phyloP scores from a whole-genome alignment of 129 eudicot genomes.

The Arctium lappa region DNA sequence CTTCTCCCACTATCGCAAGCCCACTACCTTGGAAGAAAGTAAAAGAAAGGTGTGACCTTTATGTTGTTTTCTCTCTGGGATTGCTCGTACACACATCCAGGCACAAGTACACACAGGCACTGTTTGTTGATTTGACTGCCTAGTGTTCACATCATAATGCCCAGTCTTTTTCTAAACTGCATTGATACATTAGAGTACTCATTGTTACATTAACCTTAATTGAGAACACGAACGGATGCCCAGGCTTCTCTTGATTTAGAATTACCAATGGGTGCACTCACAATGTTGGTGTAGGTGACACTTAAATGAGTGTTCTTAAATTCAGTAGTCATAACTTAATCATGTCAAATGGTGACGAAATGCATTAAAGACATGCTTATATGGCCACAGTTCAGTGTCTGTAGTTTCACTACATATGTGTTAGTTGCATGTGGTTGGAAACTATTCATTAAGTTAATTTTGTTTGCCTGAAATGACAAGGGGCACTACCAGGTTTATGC shows the following conservation, averaged over 20 bases:
- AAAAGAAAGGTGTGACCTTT: background rate
- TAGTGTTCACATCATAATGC: background rate
- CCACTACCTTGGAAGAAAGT: conserved; percentile 2
- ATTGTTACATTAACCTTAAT: background rate
- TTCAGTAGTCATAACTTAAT: background rate
- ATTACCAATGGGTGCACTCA: conserved; percentile 5
- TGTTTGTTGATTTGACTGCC: background rate
- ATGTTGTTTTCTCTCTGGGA: background rate
- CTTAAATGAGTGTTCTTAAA: background rate
- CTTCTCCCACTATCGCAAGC: background rate
- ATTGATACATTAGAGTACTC: background rate
- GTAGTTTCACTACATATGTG: background rate
- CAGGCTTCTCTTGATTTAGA: background rate
- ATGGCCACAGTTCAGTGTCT: background rate
- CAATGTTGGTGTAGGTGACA: conserved; percentile 7
- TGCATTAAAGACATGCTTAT: conserved; percentile 2
- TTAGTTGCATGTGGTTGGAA: background rate
- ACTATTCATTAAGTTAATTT: background rate
- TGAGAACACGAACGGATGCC: background rate
- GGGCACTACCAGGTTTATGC: background rate
- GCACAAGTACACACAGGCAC: background rate
- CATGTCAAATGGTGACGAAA: conserved; percentile 1
- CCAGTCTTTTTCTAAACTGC: background rate
- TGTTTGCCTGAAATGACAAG: background rate
- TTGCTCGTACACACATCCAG: background rate